Base-by-base conservation (phyloP, 306 rosid species). In the Astragalus membranaceus region DNA sequence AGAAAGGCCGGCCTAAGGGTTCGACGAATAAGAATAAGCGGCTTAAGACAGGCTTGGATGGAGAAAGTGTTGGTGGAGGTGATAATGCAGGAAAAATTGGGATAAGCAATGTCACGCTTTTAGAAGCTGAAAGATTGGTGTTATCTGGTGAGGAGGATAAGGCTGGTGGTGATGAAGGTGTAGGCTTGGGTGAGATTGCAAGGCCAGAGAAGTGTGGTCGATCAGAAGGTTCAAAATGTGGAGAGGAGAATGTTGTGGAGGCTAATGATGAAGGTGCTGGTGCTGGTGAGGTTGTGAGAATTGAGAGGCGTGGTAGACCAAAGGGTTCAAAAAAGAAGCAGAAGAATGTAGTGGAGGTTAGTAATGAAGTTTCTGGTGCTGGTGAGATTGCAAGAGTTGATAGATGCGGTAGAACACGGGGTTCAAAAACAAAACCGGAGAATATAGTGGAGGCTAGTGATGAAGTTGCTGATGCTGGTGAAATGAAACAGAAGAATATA, bases 1-100 rank as follows among this genome's bases (percentile, higher is more conserved):
- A 23, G 75, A 77, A 75, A 17, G 87, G 80, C 42, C 71, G 77
- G 48, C 79, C 83, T 8, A 85, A 70, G 80, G 78, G 79, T 55
- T 67, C 81, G 23, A 63, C 57, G 55, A 56, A 63, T 59, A 70
- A 74, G 73, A 66, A 72, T 47, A 77, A 58, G 35, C 74, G 46
- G 50, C 41, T 53, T 68, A 20, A 47, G 72, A 14, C 14, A 11
- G 52, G 8, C 23, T 3, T 67, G 50, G 35, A 63, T 47, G 64
- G 30, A 44, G 56, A 64, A 70, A 17, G 5, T 32, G 53, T 12
- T 36, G 6, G 32, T 74, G 53, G n/a, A 41, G 32, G 60, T 69
- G 74, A 10, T 15, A 35, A 61, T 50, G 80, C 15, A 12, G 77
- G 29, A 36, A 7, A 36, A 30, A 4, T 49, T 48, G 73, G 33